phyloP scores from a whole-genome alignment of 2,329 filamentous ascomycete species.

The Aspergillus carbonarius region DNA sequence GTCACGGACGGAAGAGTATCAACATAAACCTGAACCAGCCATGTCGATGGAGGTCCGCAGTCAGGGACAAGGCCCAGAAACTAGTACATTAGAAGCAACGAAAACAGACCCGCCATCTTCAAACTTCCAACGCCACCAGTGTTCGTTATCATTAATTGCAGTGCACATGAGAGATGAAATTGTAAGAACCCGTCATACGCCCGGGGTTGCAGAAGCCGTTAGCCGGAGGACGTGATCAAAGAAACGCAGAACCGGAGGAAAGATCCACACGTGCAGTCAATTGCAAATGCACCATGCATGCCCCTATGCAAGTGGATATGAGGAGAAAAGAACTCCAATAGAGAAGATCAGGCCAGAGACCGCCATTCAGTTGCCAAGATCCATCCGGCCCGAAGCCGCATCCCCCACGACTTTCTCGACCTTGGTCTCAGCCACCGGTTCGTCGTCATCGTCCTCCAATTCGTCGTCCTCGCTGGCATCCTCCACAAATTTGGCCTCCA shows the following conservation, averaged over 20 bases:
- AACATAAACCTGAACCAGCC: background rate
- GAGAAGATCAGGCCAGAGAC: background rate
- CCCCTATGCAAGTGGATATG: background rate
- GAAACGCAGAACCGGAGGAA: conserved; percentile 4
- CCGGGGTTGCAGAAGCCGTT: conserved; percentile 18
- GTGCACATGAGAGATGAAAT: conserved; percentile 26
- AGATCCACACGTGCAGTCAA: background rate
- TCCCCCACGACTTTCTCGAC: conserved; percentile 28
- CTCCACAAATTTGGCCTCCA: conserved; percentile 76
- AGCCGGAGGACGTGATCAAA: background rate
- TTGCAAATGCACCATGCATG: background rate
- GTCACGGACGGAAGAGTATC: background rate
- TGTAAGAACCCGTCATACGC: conserved; percentile 29
- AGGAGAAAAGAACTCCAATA: background rate
- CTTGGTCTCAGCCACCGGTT: conserved; percentile 19
- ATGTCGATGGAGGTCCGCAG: conserved; percentile 11
- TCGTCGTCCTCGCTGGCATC: conserved; percentile 63
- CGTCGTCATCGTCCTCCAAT: conserved; percentile 42
- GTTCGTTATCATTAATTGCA: conserved; percentile 29
- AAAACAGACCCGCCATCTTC: conserved; percentile 27
- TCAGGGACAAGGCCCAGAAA: conserved; percentile 6
- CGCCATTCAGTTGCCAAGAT: conserved; percentile 31
- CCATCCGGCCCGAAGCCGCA: conserved; percentile 38
- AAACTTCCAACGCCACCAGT: conserved; percentile 26
- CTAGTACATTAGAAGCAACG: conserved; percentile 25